Conservation (phyloP, 1,284 basidiomycete genomes). For the Cystobasidiaceae sp. region DNA sequence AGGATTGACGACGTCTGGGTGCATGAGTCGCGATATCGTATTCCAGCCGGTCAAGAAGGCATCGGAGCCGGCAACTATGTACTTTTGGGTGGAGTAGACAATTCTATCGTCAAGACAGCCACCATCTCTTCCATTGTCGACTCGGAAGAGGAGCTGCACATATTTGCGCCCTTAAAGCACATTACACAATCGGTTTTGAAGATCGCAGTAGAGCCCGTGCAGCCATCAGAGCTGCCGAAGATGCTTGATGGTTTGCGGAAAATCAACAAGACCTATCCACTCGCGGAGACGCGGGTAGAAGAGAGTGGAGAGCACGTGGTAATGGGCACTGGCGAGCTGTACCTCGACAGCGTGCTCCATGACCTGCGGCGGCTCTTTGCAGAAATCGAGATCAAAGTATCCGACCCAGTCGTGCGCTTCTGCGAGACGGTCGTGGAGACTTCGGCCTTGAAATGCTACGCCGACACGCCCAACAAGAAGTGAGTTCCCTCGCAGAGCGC, state of each 20-base stretch:
- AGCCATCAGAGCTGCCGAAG: constrained; percentile 94
- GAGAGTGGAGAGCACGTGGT: constrained; percentile 97
- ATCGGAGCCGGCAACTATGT: constrained; percentile 89
- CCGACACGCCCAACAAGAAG: constrained; percentile 99
- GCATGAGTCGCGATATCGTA: constrained; percentile 69
- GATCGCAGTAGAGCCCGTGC: constrained; percentile 95
- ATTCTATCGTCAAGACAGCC: constrained; percentile 90
- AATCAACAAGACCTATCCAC: constrained; percentile 95
- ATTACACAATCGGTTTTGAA: constrained; percentile 97
- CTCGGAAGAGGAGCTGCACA: constrained; percentile 75
- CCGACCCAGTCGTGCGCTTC: constrained; percentile 97
- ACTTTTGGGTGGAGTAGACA: constrained; percentile 84
- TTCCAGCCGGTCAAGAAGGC: constrained; percentile 74
- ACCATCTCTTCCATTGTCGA: constrained; percentile 67
- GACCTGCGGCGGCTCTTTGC: constrained; percentile 87
- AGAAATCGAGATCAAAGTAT: constrained; percentile 99
- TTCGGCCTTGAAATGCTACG: constrained; percentile 95
- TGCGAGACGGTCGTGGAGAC: constrained; percentile 98
- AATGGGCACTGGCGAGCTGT: constrained; percentile 94
- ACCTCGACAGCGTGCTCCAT: constrained; percentile 94
- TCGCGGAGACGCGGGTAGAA: constrained; percentile 92
- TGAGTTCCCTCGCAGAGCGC: constrained; percentile 46
- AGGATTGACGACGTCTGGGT: constrained; percentile 83
- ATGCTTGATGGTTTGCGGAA: constrained; percentile 96
- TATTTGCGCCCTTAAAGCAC: constrained; percentile 91